Evolutionary conservation across 129 eudicot genomes (phyloP), one percentile per base, ranked within the genome.

Genomic region (Pseudognaphalium luteoalbum): DNA sequence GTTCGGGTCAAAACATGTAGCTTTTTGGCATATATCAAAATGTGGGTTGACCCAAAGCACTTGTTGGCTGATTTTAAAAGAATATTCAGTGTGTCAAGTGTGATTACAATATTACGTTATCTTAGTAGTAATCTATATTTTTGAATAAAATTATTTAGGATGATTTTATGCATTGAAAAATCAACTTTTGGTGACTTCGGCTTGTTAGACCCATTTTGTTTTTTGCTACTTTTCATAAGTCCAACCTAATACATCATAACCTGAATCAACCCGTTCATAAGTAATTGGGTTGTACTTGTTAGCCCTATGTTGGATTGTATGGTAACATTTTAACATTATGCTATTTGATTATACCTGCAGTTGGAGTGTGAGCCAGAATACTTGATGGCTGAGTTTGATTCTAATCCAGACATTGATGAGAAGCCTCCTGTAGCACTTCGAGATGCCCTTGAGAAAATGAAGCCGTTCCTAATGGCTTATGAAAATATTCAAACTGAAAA

Each of bases 291-390:
- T 0, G 37, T 12, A 41, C 11, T 34, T 72, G 51, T n/a, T 15
- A 72, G 28, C 62, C 19, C 25, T n/a, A 34, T 51, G 20, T n/a
- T 52, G 35, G 11, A 9, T 25, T 58, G 25, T 37, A 33, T 56
- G 19, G 69, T 61, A 47, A 70, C 72, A 32, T 32, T 22, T 50
- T 66, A 9, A 29, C 54, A 35, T 22, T 76, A 42, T 78, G 33
- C 10, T 71, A 12, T 66, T 73, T 75, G 35, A 1, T 63, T 60
- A 3, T 51, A 61, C 56, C 22, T 85, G 83, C 86, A 94, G 99
- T 80, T 91, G 64, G 99, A 95, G 71, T 88, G 96, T 72, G 97
- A 95, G 71, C 96, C 97, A 10, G 99, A 95, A 81, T 95, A 82
- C 82, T 57, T 88, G 73, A 78, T 91, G 89, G 96, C 78, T 37